Conservation (phyloP, 176 grass and related monocot genomes). For the Oryza australiensis region DNA sequence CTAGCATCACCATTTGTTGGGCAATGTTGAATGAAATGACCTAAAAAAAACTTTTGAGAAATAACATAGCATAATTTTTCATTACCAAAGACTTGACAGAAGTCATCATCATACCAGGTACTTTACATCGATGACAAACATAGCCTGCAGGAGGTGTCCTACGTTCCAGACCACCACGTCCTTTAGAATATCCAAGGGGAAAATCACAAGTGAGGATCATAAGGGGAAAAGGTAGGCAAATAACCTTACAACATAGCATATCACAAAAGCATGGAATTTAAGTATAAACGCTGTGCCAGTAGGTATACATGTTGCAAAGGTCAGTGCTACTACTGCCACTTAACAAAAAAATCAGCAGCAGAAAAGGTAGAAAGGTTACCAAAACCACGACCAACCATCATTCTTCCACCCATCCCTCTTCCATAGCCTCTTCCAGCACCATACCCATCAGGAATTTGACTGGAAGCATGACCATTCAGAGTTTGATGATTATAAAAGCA, state of each 20-base stretch:
- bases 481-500: constrained; percentile 25
- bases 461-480: constrained; percentile 43
- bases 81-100: constrained; percentile 6
- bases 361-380: constrained; percentile 62
- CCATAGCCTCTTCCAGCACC: constrained; percentile 84
- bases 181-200: constrained; percentile 48
- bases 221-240: not conserved
- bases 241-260: not conserved
- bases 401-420: constrained; percentile 83
- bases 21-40: constrained; percentile 99
- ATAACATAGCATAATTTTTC: constrained; percentile 17
- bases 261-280: not conserved
- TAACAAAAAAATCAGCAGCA: not conserved
- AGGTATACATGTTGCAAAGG: constrained; percentile 6
- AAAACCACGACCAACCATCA: constrained; percentile 81
- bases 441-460: constrained; percentile 81
- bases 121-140: constrained; percentile 97
- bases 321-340: constrained; percentile 1
- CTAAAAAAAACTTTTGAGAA: constrained; percentile 44
- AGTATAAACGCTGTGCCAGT: not conserved
- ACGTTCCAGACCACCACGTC: constrained; percentile 73
- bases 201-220: constrained; percentile 25
- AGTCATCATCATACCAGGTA: constrained; percentile 67
- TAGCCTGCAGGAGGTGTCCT: constrained; percentile 87
- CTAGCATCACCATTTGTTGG: constrained; percentile 93